These are phyloP conservation scores for Leccinum ochraceum DNA, from an alignment of 768 basidiomycete genomes.

Conservation along the genomic window DNA sequence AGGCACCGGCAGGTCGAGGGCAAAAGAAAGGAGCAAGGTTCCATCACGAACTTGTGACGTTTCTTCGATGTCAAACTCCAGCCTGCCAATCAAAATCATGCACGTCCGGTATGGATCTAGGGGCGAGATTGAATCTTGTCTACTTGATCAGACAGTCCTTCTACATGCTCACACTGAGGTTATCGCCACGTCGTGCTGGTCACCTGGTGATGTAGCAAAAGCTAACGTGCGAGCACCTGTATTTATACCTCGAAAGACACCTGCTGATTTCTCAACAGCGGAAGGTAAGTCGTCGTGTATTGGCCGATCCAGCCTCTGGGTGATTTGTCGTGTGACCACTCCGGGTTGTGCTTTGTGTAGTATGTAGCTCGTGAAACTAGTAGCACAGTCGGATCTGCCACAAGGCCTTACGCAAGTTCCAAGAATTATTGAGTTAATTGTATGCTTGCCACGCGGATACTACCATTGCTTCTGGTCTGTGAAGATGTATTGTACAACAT, in stretches of 20 bases:
- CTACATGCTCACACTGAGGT: conserved; percentile 4
- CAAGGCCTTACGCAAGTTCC: not conserved
- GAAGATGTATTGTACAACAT: not conserved
- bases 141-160: not conserved
- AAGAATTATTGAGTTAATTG: not conserved
- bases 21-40: not conserved
- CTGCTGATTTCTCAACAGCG: not conserved
- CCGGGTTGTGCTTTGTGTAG: not conserved
- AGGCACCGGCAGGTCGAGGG: no score
- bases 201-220: not conserved
- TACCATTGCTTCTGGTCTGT: not conserved
- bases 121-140: not conserved
- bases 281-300: not conserved
- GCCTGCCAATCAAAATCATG: not conserved
- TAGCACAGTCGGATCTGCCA: no score
- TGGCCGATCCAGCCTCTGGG: not conserved
- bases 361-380: no score
- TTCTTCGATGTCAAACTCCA: not conserved
- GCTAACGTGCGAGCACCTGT: not conserved
- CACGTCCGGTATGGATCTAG: not conserved
- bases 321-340: conserved; percentile 1
- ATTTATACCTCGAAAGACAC: not conserved
- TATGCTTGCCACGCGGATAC: not conserved
- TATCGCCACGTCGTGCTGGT: conserved; percentile 4
- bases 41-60: not conserved